Evolutionary conservation across 202 grass and related monocot genomes (phyloP), one percentile per base, ranked within the genome.

Genomic region (Carex sylvatica): DNA sequence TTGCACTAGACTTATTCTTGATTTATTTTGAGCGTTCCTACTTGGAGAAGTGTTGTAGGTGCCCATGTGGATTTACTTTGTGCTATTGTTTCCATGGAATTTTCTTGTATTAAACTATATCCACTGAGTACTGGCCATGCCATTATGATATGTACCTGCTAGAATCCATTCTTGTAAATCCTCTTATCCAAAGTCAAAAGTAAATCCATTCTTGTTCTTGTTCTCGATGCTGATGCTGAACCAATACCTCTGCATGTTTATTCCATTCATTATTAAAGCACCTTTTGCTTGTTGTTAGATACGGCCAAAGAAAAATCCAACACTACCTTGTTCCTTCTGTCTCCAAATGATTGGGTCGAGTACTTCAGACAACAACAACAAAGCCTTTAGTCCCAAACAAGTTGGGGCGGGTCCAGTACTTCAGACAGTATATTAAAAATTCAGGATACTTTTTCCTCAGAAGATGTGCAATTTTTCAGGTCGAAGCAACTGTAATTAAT

Each of bases 401-500:
- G 28, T 28, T 28, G 28, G 28, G 28, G 28, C 28, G 23, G 49
- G 10, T 31, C 30, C 15, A 30, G 22, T 54, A 62, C 20, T 18
- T 56, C 23, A 33, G 49, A 28, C 40, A 52, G 36, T 73, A 42
- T 51, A 23, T 24, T 47, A 49, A 13, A 49, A 72, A 20, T 75
- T 42, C 42, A 51, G 19, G 8, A 31, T 56, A 75, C 7, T 30
- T 54, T 35, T 75, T 14, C 15, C 26, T 52, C 49, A 68, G 33
- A 67, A 61, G 14, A 56, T 85, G 62, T 59, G 31, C 49, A 79
- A 74, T 82, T 62, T 79, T 84, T 83, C 87, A 98, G 95, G 89
- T 62, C 6, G 92, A 98, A 89, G 70, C 80, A 61, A 93, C 91
- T 70, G 95, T 98, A 78, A 88, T 95, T 82, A 98, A 98, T 80